Evolutionary conservation across 2,329 filamentous ascomycete species (phyloP), one percentile per base, ranked within the genome.

Genomic region (Ophiostoma quercus): DNA sequence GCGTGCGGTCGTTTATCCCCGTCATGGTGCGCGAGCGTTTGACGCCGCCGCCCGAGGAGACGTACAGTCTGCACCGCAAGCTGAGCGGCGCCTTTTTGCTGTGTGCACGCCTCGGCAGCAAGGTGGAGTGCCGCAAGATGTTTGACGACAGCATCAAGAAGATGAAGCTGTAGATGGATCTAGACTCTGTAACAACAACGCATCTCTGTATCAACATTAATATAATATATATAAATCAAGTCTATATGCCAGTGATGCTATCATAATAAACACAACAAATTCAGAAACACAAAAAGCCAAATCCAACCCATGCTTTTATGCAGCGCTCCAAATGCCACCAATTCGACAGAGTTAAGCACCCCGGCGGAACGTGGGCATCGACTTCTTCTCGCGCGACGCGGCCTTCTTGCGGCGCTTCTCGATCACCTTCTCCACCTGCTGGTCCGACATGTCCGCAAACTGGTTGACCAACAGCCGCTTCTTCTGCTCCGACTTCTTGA

Each of bases 1-100:
- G 96, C 63, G 94, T 99, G 70, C 89, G 94, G 76, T 86, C 84
- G 3, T 84, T 96, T 68, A 98, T 99, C 74, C 95, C 95, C 19
- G 82, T 96, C 68, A 99, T 99, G 95, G 84, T 99, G 66, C 87
- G 87, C 70, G 95, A 99, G 82, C 83, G 95, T 47, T 81, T 99
- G 25, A 88, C 92, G 19, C 94, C 95, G 32, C 95, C 96, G 32
- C 95, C 95, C 0, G 96, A 99, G 81, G 95, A 99, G 83, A 99
- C 95, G 68, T 99, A 99, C 77, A 94, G 90, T 77, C 80, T 99
- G 76, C 95, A 99, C 79, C 87, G 95, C 72, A 99, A 99, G 82
- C 81, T 99, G 69, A 97, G 93, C 78, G 95, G 95, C 0, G 96
- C 95, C 0, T 99, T 99, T 77, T 80, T 99, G 76, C 83, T 99